Evolutionary conservation across 257 asterid genomes (phyloP).

Genomic region (Salvia hispanica): DNA sequence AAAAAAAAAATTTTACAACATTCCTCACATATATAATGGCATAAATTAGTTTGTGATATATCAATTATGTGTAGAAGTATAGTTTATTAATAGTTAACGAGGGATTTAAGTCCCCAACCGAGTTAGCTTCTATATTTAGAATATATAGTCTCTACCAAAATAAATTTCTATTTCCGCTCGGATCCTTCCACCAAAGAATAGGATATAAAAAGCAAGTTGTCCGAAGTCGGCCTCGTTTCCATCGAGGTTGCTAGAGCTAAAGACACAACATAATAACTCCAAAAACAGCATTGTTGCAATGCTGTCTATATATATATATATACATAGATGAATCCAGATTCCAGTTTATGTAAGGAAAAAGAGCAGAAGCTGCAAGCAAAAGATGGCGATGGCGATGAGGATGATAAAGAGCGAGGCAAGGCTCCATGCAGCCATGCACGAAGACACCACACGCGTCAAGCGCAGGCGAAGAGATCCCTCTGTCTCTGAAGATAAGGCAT

Average conservation of each 20-base stretch:
- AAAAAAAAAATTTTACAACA: too few species aligned
- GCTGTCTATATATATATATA: background rate
- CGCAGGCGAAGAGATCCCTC: constrained; percentile 55
- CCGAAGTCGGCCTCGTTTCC: constrained; percentile 30
- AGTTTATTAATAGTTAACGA: too few species aligned
- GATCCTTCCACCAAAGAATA: constrained; percentile 22
- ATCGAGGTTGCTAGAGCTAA: constrained; percentile 36
- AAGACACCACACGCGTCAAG: constrained; percentile 34
- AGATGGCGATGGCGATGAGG: constrained; percentile 31
- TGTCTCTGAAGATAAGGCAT: background rate
- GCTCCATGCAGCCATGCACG: constrained; percentile 28
- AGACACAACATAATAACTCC: constrained; percentile 40
- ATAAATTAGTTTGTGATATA: too few species aligned
- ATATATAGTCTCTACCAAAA: too few species aligned
- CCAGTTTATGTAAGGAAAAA: background rate
- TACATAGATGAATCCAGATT: constrained; percentile 2
- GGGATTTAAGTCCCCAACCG: too few species aligned
- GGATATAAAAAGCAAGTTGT: constrained; percentile 14
- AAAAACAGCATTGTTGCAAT: constrained; percentile 18
- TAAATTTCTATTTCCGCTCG: background rate
- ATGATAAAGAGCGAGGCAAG: constrained; percentile 48
- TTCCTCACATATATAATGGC: too few species aligned
- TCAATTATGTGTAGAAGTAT: too few species aligned
- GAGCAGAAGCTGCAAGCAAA: background rate
- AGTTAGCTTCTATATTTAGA: too few species aligned